Evolutionary conservation across 2,329 filamentous ascomycete genomes (phyloP).

Genomic region (Scleromitrula shiraiana): DNA sequence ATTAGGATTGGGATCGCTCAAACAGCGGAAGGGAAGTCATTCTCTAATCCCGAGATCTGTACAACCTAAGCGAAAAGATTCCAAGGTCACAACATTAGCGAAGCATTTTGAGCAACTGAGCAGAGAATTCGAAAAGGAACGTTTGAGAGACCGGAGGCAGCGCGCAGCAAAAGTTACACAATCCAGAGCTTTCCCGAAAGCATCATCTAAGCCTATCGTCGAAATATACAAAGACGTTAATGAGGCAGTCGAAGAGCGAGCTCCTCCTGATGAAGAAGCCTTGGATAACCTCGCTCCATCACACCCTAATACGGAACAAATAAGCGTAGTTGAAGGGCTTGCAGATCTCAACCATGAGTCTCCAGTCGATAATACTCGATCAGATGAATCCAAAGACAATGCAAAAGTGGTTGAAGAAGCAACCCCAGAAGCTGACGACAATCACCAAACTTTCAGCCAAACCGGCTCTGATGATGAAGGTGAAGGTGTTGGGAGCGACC

Average conservation of each 20-base stretch:
- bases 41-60: slow-evolving; percentile 88
- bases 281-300: not conserved
- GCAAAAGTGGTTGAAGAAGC: slow-evolving; percentile 24
- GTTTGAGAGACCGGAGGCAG: slow-evolving; percentile 75
- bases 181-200: slow-evolving; percentile 78
- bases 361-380: slow-evolving; percentile 11
- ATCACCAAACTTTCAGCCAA: slow-evolving; percentile 42
- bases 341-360: slow-evolving; percentile 21
- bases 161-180: slow-evolving; percentile 66
- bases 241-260: slow-evolving; percentile 80
- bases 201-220: slow-evolving; percentile 90
- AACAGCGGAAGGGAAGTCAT: slow-evolving; percentile 47
- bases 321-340: slow-evolving; percentile 27
- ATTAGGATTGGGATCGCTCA: slow-evolving; percentile 57
- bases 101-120: slow-evolving; percentile 96
- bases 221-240: slow-evolving; percentile 92
- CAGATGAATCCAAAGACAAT: slow-evolving; percentile 26
- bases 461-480: slow-evolving; percentile 64
- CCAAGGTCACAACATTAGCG: slow-evolving; percentile 83
- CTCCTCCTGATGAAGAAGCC: slow-evolving; percentile 44
- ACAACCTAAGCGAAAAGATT: slow-evolving; percentile 57
- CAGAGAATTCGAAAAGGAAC: slow-evolving; percentile 82
- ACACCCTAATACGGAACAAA: slow-evolving; percentile 25
- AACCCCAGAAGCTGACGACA: slow-evolving; percentile 36
- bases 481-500: slow-evolving; percentile 63